Conservation (phyloP, 164 flowering plant genomes). For the Dillenia turbinata region DNA sequence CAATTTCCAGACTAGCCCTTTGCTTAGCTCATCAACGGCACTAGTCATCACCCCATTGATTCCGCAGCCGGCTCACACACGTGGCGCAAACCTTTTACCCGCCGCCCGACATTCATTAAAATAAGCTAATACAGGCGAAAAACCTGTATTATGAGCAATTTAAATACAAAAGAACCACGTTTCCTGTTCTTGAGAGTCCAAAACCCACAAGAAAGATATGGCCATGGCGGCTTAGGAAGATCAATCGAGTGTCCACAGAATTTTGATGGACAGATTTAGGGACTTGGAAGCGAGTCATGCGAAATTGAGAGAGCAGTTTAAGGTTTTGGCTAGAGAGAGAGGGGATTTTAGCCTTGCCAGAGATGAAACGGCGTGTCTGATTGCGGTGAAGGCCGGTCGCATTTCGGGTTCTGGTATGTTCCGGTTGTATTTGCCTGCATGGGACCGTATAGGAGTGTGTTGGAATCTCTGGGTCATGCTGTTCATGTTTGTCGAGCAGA, state of each 20-base stretch:
- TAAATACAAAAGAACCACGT: too few relatives aligned
- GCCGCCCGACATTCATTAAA: too few relatives aligned
- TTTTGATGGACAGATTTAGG: slow-evolving; percentile 35
- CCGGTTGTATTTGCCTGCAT: slow-evolving; percentile 32
- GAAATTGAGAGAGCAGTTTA: slow-evolving; percentile 38
- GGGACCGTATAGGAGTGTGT: slow-evolving; percentile 38
- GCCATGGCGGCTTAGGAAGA: too few relatives aligned
- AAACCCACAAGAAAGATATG: too few relatives aligned
- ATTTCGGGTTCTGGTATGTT: slow-evolving; percentile 7
- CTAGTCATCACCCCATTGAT: too few relatives aligned
- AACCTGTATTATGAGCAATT: too few relatives aligned
- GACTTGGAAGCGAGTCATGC: slow-evolving; percentile 52
- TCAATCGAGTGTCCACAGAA: slow-evolving; percentile 13
- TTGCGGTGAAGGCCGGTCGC: slow-evolving; percentile 10
- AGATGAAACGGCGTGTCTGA: slow-evolving; percentile 13
- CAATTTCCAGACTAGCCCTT: too few relatives aligned
- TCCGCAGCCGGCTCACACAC: too few relatives aligned
- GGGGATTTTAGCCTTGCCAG: slow-evolving; percentile 3
- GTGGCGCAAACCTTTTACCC: too few relatives aligned
- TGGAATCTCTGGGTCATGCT: slow-evolving; percentile 70
- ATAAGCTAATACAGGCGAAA: too few relatives aligned
- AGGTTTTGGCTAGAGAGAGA: slow-evolving; percentile 17
- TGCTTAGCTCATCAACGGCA: too few relatives aligned
- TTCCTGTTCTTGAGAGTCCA: too few relatives aligned
- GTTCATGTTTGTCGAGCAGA: slow-evolving; percentile 45